These are phyloP conservation scores for Plasmodium reichenowi DNA, from an alignment of 169 alveolate species.

Conservation along the genomic window DNA sequence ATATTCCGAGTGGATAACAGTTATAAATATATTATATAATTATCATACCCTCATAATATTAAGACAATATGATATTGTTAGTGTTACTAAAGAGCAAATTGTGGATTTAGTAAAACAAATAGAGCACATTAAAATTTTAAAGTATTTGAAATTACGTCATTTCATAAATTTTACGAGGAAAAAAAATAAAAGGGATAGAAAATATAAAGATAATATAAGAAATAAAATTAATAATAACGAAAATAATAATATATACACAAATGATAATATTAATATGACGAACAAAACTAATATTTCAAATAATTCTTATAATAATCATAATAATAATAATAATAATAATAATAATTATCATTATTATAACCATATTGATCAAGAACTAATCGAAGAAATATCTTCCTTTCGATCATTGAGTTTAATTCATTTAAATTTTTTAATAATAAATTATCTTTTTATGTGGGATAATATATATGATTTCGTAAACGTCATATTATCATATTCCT, in stretches of 20 bases:
- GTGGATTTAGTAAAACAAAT: slow-evolving; percentile 21
- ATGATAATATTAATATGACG: neutral
- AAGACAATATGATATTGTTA: slow-evolving; percentile 47
- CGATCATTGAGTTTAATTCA: slow-evolving; percentile 70
- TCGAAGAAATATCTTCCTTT: slow-evolving; percentile 28
- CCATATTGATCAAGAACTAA: neutral
- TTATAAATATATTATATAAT: slow-evolving; percentile 41
- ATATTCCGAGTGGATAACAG: slow-evolving; percentile 49
- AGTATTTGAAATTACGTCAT: slow-evolving; percentile 29
- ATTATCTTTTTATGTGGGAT: slow-evolving; percentile 63
- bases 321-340: neutral
- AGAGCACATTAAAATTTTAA: slow-evolving; percentile 16
- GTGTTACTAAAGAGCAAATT: slow-evolving; percentile 51
- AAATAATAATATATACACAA: neutral
- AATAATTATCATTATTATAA: neutral
- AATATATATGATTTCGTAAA: slow-evolving; percentile 45
- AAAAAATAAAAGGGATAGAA: slow-evolving; percentile 10
- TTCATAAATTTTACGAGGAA: slow-evolving; percentile 40
- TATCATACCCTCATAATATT: slow-evolving; percentile 51
- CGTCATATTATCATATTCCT: slow-evolving; percentile 53
- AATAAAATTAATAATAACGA: neutral
- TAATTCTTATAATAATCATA: neutral
- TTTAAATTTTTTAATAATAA: slow-evolving; percentile 30
- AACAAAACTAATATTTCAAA: neutral
- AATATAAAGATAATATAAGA: neutral